Conservation (phyloP, 257 asterid genomes). For the Solanum corneliomulleri region DNA sequence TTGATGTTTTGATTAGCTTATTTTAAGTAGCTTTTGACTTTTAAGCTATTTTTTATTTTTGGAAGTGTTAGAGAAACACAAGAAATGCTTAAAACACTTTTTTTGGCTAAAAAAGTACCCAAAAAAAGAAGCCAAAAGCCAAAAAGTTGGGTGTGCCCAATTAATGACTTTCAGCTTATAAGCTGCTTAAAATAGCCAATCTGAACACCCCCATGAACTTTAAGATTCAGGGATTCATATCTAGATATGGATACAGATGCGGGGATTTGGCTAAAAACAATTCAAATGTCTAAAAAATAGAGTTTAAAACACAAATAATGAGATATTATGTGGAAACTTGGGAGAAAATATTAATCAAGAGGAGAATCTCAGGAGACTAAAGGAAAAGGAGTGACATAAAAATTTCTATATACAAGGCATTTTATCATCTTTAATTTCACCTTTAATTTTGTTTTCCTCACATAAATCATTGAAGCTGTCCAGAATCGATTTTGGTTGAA, state of each 20-base stretch:
- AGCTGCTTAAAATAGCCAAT: not conserved
- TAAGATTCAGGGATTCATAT: not conserved
- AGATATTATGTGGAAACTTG: not conserved
- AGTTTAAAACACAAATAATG: not conserved
- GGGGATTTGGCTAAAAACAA: not conserved
- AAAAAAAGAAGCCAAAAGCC: not conserved
- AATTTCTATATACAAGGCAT: not conserved
- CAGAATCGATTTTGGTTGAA: not conserved
- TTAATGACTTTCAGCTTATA: not conserved
- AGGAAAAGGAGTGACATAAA: not conserved
- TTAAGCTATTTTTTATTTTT: not conserved
- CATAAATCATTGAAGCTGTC: not conserved
- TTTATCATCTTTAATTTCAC: not conserved
- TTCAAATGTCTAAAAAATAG: not conserved
- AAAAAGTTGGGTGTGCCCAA: not conserved
- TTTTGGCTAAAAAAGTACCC: not conserved
- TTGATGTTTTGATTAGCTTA: not conserved
- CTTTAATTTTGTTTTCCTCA: not conserved
- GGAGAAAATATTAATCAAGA: not conserved
- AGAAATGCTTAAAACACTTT: not conserved
- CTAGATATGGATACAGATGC: not conserved
- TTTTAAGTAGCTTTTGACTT: not conserved
- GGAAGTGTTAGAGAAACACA: not conserved
- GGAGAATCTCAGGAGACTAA: not conserved
- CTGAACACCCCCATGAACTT: not conserved